Evolutionary conservation across 1,139 yeast species (phyloP), one percentile per base, ranked within the genome.

Genomic region (Suhomyces yuchorum): DNA sequence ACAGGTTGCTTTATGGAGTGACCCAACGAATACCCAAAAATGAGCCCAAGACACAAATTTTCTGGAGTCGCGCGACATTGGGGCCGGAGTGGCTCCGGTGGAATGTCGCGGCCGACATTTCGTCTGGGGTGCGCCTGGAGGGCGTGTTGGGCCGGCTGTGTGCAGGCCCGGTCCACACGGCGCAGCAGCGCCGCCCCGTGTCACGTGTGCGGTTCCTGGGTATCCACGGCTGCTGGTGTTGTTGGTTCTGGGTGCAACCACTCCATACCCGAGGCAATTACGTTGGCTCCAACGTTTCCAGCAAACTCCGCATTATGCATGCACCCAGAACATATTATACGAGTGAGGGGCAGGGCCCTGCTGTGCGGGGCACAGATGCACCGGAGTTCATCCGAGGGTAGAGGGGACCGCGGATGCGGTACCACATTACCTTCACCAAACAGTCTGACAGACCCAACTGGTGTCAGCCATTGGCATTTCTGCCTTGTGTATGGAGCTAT

Each of bases 41-140:
- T 40, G 28, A 37, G 39, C 39, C 26, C 39, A 37, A 37, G 26
- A 37, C 24, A 15, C 42, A 43, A 43, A 43, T 43, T 43, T 43
- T 43, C 46, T 43, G 46, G 39, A 36, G 37, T 30, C 34, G 26
- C 19, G 39, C 39, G 39, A 37, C 39, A 37, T 37, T 23, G 30
- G 30, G 30, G 18, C 39, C 39, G 39, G 39, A 37, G 39, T 22
- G 30, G 14, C 20, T 37, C 30, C 39, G 39, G 30, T 32, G 35
- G 22, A 28, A 42, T 22, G 40, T 38, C 37, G 43, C 28, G 9
- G 17, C 37, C 43, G 30, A 44, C 47, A 44, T 42, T 32, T 33
- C 36, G 35, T 24, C 28, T 22, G 47, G 43, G 20, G 33, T 23
- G n/a, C 28, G 39, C 18, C 15, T 34, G 14, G 17, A 7, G 7